Conservation (phyloP, 140 eudicot genomes). For the Senecio squalidus region DNA sequence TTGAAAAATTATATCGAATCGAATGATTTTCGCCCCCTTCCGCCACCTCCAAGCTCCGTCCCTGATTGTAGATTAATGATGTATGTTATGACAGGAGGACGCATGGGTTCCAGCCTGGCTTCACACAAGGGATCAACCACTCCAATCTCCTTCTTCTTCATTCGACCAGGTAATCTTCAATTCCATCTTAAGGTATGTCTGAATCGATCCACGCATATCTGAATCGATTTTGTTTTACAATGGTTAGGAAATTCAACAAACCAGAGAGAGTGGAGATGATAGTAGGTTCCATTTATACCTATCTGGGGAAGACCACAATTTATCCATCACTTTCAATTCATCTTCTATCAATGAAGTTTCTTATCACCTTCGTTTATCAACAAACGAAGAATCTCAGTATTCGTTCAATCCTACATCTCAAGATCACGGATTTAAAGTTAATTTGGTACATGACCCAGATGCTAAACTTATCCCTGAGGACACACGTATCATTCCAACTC, state of each 20-base stretch:
- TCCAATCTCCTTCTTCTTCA: too few species aligned
- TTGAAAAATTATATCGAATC: too few species aligned
- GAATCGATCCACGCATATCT: background rate
- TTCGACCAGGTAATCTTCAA: too few species aligned
- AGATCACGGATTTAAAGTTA: slow-evolving; percentile 10
- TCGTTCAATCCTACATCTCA: slow-evolving; percentile 25
- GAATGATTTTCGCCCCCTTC: too few species aligned
- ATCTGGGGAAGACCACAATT: slow-evolving; percentile 49
- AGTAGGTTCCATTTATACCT: slow-evolving; percentile 43
- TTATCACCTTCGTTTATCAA: slow-evolving; percentile 49
- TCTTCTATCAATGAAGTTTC: slow-evolving; percentile 35
- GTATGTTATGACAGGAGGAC: too few species aligned
- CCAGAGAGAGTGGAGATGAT: slow-evolving; percentile 17
- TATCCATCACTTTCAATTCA: slow-evolving; percentile 26
- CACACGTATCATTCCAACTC: slow-evolving; percentile 18
- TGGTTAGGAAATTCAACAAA: slow-evolving; percentile 23
- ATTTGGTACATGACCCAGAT: slow-evolving; percentile 18
- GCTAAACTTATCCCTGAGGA: slow-evolving; percentile 17
- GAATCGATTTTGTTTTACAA: background rate
- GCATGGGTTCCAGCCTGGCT: too few species aligned
- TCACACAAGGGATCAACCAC: too few species aligned
- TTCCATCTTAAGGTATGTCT: too few species aligned
- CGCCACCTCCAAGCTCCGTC: too few species aligned
- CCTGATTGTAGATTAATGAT: too few species aligned
- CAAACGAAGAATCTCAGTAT: slow-evolving; percentile 33